A percentile compares a stretch with the other conserved stretches of the same genome.
Conservation (phyloP, 2,329 filamentous ascomycete genomes). For the Hymenoscyphus infarciens region DNA sequence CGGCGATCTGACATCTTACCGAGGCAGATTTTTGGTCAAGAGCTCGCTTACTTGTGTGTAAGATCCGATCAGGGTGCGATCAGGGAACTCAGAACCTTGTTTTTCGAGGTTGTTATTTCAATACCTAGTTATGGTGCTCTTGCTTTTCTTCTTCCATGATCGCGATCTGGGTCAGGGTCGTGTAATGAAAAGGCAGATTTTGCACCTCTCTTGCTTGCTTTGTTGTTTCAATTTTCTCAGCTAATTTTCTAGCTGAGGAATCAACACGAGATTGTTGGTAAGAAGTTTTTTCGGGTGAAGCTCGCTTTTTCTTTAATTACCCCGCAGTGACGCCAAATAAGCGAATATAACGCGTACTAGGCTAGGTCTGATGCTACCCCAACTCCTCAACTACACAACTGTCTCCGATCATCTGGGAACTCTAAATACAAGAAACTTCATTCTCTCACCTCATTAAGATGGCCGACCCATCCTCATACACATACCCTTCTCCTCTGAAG, state of each 20-base stretch:
- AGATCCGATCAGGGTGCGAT: background rate
- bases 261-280: too few species aligned
- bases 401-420: background rate
- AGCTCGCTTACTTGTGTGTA: background rate
- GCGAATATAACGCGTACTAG: too few species aligned
- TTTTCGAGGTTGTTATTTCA: background rate
- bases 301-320: too few species aligned
- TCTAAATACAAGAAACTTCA: background rate
- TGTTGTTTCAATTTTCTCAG: too few species aligned
- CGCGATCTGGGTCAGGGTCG: background rate
- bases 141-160: background rate
- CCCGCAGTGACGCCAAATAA: too few species aligned
- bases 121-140: background rate
- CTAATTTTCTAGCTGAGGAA: too few species aligned
- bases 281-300: too few species aligned
- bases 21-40: too few species aligned
- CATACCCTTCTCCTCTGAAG: slow-evolving; percentile 49
- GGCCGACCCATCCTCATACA: slow-evolving; percentile 48
- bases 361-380: too few species aligned
- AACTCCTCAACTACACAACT: background rate
- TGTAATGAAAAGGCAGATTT: too few species aligned
- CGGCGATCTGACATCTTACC: background rate
- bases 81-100: background rate
- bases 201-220: too few species aligned
- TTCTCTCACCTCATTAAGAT: slow-evolving; percentile 32